Percentiles rank a stretch among this genome's conserved stretches.
Conservation (phyloP, 2,329 filamentous ascomycete species). For the Colletotrichum echinochloae region DNA sequence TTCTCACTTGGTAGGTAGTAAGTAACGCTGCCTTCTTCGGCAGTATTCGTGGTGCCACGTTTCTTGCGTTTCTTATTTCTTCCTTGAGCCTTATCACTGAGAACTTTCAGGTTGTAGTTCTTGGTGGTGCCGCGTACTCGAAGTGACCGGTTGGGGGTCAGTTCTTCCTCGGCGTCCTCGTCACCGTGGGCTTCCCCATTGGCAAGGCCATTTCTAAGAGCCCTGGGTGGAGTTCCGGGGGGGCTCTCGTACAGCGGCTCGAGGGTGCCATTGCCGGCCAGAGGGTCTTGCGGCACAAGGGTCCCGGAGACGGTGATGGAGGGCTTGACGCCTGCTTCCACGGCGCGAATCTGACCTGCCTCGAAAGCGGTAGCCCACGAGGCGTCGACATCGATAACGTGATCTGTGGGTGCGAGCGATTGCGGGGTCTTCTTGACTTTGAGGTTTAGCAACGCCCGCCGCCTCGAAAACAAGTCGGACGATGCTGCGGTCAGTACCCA, state of each 20-base stretch:
- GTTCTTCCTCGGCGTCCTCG: slow-evolving; percentile 59
- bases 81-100: slow-evolving; percentile 69
- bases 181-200: slow-evolving; percentile 52
- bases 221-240: slow-evolving; percentile 27
- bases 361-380: slow-evolving; percentile 59
- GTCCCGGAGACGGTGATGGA: slow-evolving; percentile 58
- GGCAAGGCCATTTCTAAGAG: slow-evolving; percentile 32
- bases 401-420: slow-evolving; percentile 53
- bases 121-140: slow-evolving; percentile 60
- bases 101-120: slow-evolving; percentile 69
- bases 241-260: slow-evolving; percentile 42
- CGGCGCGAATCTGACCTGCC: slow-evolving; percentile 45
- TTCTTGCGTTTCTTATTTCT: slow-evolving; percentile 61
- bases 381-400: slow-evolving; percentile 62
- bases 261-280: slow-evolving; percentile 37
- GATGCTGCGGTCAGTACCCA: slow-evolving; percentile 59
- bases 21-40: slow-evolving; percentile 57
- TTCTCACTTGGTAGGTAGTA: slow-evolving; percentile 60
- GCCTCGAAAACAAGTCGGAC: slow-evolving; percentile 55
- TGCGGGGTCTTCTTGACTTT: slow-evolving; percentile 52
- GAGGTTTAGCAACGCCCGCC: slow-evolving; percentile 48
- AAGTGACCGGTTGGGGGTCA: slow-evolving; percentile 64
- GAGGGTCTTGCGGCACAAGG: slow-evolving; percentile 1
- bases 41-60: slow-evolving; percentile 43
- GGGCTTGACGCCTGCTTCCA: slow-evolving; percentile 57